phyloP scores from a whole-genome alignment of 2,329 filamentous ascomycete species.

The Calonectria pseudoturangicola region DNA sequence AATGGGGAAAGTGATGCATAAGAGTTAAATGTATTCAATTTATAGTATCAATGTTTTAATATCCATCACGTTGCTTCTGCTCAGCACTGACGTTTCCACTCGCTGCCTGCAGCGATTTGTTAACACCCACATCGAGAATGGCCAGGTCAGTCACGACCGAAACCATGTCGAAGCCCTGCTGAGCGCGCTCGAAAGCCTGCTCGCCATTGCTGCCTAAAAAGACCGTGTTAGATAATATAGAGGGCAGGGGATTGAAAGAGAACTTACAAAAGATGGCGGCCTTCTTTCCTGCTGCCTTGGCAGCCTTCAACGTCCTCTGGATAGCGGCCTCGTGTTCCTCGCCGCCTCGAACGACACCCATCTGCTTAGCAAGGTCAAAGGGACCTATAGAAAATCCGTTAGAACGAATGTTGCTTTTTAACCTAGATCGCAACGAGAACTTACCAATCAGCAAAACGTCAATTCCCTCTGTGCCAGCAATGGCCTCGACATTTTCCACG shows the following conservation, averaged over 20 bases:
- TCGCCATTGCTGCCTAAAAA: slow-evolving; percentile 24
- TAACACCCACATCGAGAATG: slow-evolving; percentile 16
- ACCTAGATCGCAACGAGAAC: not conserved
- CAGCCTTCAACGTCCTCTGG: slow-evolving; percentile 30
- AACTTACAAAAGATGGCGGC: slow-evolving; percentile 37
- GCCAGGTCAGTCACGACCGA: slow-evolving; percentile 31
- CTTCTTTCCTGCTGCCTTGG: slow-evolving; percentile 35
- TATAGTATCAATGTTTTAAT: slow-evolving; percentile 17
- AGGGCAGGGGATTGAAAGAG: not conserved
- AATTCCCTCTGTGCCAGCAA: slow-evolving; percentile 29
- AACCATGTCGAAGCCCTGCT: slow-evolving; percentile 39
- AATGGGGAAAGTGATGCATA: not conserved
- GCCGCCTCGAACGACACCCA: slow-evolving; percentile 35
- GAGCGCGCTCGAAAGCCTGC: slow-evolving; percentile 24
- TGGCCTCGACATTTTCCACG: slow-evolving; percentile 38
- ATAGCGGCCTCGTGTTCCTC: slow-evolving; percentile 37
- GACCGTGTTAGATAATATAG: not conserved
- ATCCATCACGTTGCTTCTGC: slow-evolving; percentile 21
- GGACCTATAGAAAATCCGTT: slow-evolving; percentile 25
- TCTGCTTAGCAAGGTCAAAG: slow-evolving; percentile 36
- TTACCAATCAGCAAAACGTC: slow-evolving; percentile 38
- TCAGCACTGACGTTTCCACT: slow-evolving; percentile 19
- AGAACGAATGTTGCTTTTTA: not conserved
- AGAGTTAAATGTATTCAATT: not conserved
- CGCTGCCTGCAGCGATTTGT: slow-evolving; percentile 12